Conservation (phyloP, 1,139 yeast species). For the Yamadazyma atlantica region DNA sequence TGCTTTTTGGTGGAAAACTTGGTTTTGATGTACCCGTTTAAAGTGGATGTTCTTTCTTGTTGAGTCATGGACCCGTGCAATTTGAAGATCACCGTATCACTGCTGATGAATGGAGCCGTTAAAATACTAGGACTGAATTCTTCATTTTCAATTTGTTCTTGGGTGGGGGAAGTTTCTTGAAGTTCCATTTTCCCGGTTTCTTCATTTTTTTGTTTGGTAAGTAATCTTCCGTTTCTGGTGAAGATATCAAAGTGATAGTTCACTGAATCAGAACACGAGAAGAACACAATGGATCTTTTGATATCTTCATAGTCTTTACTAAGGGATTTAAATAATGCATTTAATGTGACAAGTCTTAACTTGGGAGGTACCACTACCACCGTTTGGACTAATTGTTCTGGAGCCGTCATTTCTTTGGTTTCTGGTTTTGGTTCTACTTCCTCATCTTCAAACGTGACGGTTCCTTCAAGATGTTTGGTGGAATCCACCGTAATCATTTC, state of each 20-base stretch:
- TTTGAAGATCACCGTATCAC: slow-evolving; percentile 59
- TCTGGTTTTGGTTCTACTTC: slow-evolving; percentile 26
- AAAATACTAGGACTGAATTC: slow-evolving; percentile 37
- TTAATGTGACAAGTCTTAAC: slow-evolving; percentile 76
- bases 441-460: slow-evolving; percentile 43
- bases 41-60: slow-evolving; percentile 74
- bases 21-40: slow-evolving; percentile 57
- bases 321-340: slow-evolving; percentile 59
- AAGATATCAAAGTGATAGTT: slow-evolving; percentile 84
- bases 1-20: slow-evolving; percentile 36
- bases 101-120: slow-evolving; percentile 55
- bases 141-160: slow-evolving; percentile 24
- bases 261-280: slow-evolving; percentile 93
- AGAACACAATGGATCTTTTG: slow-evolving; percentile 73
- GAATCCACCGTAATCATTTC: slow-evolving; percentile 54
- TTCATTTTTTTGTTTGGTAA: slow-evolving; percentile 28
- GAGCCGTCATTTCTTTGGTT: slow-evolving; percentile 50
- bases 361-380: slow-evolving; percentile 87
- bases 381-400: slow-evolving; percentile 85
- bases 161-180: slow-evolving; percentile 14
- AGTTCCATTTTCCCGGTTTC: slow-evolving; percentile 24
- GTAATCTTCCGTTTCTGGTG: slow-evolving; percentile 52
- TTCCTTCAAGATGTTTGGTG: slow-evolving; percentile 22
- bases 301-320: slow-evolving; percentile 26
- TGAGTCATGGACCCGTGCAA: slow-evolving; percentile 91